A percentile compares a stretch with the other conserved stretches of the same genome.
These are phyloP conservation scores for Ustilago shanxiensis DNA, from an alignment of 1,284 basidiomycete genomes.

Conservation along the genomic window DNA sequence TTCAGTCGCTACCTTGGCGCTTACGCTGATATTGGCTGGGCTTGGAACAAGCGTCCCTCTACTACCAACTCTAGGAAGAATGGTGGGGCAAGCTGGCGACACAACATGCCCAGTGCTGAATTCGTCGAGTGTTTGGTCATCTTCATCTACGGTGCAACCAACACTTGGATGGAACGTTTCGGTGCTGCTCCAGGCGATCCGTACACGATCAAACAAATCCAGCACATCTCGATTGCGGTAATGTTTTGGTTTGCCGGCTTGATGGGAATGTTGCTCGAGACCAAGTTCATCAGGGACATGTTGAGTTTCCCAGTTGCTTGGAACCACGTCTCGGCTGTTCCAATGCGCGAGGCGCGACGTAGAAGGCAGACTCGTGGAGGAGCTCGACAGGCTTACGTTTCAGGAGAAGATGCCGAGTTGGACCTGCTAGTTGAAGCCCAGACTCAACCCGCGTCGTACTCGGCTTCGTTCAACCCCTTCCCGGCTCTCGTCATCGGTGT, in stretches of 20 bases:
- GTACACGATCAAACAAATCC: slow-evolving; percentile 90
- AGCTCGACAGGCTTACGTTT: not conserved
- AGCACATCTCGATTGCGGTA: slow-evolving; percentile 92
- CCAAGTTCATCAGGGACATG: slow-evolving; percentile 71
- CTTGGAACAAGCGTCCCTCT: slow-evolving; percentile 80
- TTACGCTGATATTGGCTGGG: slow-evolving; percentile 90
- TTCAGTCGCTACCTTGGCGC: slow-evolving; percentile 93
- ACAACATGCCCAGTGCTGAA: slow-evolving; percentile 75
- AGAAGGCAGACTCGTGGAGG: slow-evolving; percentile 6
- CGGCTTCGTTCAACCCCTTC: slow-evolving; percentile 90
- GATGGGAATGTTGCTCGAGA: slow-evolving; percentile 90
- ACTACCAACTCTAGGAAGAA: slow-evolving; percentile 30
- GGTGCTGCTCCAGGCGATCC: slow-evolving; percentile 84
- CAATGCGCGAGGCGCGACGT: slow-evolving; percentile 25
- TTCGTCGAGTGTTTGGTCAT: slow-evolving; percentile 88
- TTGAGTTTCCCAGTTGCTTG: slow-evolving; percentile 54
- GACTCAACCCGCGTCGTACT: slow-evolving; percentile 73
- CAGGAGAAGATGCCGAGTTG: slow-evolving; percentile 22
- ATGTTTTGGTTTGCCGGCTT: slow-evolving; percentile 98
- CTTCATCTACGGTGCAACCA: slow-evolving; percentile 88
- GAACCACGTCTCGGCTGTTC: slow-evolving; percentile 26
- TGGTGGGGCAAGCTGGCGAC: slow-evolving; percentile 37
- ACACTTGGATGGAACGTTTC: slow-evolving; percentile 96
- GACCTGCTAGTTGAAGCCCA: slow-evolving; percentile 49
- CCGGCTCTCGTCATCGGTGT: slow-evolving; percentile 83